Evolutionary conservation across 805 yeast species (phyloP), one percentile per base, ranked within the genome.

Genomic region (Lipomyces sp.): DNA sequence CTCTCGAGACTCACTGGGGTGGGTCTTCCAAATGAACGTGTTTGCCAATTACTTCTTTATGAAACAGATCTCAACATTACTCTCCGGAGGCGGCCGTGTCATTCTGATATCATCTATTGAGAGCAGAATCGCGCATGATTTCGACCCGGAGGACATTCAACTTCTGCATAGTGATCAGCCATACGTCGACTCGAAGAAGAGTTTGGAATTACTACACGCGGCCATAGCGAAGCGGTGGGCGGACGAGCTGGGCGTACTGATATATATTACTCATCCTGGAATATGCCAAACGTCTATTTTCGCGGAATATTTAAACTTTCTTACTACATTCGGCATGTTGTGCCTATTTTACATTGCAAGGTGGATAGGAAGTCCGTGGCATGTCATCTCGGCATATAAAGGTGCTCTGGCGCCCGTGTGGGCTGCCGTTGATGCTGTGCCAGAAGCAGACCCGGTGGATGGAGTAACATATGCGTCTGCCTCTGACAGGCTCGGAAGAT

Each of bases 11-110:
- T 92, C 86, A 0, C 72, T 94, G 81, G 98, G 98, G 1, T 79
- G 90, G 37, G 92, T 92, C 3, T 95, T 94, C 80, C 97, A 95
- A 78, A 96, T 95, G 4, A 95, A 95, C 75, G 97, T 94, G n/a
- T 91, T 95, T 79, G 97, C 97, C 0, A 98, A 98, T 1, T 93
- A 90, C 79, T 95, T 87, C 77, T 79, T 95, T 62, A 82, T 93
- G 62, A 90, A 89, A 71, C 87, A 85, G 69, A 78, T 94, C 29
- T 76, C 81, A 51, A 85, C 85, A 2, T 77, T 86, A 48, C 78
- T 93, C n/a, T 70, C 77, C 1, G 78, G 79, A 37, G 87, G 89
- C 3, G 92, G 95, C 0, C 83, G 84, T 64, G 80, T 92, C 50
- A 80, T 92, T 34, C 93, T 98, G 97, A 86, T 95, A 50, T 88